Conservation (phyloP, 2,329 filamentous ascomycete genomes). For the Trichoderma oligosporum region DNA sequence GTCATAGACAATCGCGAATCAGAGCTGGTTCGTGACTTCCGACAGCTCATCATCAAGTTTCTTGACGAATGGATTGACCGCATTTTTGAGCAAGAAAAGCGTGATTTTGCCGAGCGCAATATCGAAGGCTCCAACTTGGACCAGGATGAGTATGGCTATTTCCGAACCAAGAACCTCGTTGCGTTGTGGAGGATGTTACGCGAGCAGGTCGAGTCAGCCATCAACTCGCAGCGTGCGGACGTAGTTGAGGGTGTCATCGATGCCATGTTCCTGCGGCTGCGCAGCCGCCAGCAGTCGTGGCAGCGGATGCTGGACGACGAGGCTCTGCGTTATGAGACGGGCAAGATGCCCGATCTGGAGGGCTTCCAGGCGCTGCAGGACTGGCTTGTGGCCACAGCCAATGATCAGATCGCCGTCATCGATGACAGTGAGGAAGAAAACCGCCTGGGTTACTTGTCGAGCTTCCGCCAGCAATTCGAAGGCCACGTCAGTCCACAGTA, state of each 20-base stretch:
- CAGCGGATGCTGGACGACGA: constrained; percentile 86
- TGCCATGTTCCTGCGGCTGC: constrained; percentile 87
- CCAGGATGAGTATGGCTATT: constrained; percentile 81
- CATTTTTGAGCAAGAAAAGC: constrained; percentile 78
- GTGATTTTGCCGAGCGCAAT: constrained; percentile 73
- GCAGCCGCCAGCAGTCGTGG: constrained; percentile 78
- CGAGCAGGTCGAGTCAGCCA: constrained; percentile 84
- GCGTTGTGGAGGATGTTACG: constrained; percentile 97
- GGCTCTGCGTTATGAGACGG: constrained; percentile 65
- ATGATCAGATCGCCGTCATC: constrained; percentile 97
- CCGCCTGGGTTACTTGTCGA: constrained; percentile 75
- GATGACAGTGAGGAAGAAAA: constrained; percentile 80
- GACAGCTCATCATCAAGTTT: constrained; percentile 89
- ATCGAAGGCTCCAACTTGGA: constrained; percentile 74
- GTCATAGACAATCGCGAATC: constrained; percentile 85
- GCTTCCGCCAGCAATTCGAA: constrained; percentile 80
- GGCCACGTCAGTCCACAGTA: constrained; percentile 77
- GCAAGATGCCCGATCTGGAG: constrained; percentile 53
- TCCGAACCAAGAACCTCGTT: constrained; percentile 85
- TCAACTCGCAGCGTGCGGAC: constrained; percentile 79
- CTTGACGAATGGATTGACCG: constrained; percentile 97
- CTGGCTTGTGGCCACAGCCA: constrained; percentile 94
- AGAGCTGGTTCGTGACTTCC: constrained; percentile 90
- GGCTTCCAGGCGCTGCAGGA: constrained; percentile 81
- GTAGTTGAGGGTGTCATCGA: constrained; percentile 94